Evolutionary conservation across 371 early-diverging fungal species (phyloP).

Genomic region (Apophysomyces sp.): DNA sequence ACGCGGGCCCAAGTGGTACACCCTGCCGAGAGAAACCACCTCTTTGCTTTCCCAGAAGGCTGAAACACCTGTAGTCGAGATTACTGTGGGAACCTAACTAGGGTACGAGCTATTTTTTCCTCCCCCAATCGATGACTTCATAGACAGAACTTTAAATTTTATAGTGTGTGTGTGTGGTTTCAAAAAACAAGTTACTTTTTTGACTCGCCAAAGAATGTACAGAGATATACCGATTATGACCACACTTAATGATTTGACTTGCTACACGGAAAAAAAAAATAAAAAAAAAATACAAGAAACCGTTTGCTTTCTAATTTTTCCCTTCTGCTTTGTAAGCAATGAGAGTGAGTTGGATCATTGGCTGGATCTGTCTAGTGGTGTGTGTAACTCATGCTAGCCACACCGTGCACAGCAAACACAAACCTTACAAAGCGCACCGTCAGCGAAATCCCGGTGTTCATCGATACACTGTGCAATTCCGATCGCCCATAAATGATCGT

Average conservation of each 20-base stretch:
- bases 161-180: neutral
- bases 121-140: neutral
- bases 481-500: conserved; percentile 2
- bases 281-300: too few relatives aligned
- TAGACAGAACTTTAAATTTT: neutral
- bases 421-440: neutral
- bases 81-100: neutral
- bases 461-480: conserved; percentile 19
- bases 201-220: neutral
- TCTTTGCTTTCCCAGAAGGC: neutral
- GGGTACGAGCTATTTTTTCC: neutral
- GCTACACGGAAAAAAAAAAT: too few relatives aligned
- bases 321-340: neutral
- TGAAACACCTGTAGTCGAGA: neutral
- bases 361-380: neutral
- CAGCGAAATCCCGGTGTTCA: conserved; percentile 7
- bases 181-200: neutral
- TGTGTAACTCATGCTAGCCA: neutral
- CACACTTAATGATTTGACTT: neutral
- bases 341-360: neutral
- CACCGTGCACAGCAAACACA: neutral
- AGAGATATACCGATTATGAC: neutral
- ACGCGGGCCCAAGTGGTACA: neutral
- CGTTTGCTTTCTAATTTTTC: too few relatives aligned
- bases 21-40: neutral